Percentiles rank a stretch among this genome's conserved stretches.
phyloP scores from a whole-genome alignment of 1,139 yeast genomes.

The Taiozyma sp. region DNA sequence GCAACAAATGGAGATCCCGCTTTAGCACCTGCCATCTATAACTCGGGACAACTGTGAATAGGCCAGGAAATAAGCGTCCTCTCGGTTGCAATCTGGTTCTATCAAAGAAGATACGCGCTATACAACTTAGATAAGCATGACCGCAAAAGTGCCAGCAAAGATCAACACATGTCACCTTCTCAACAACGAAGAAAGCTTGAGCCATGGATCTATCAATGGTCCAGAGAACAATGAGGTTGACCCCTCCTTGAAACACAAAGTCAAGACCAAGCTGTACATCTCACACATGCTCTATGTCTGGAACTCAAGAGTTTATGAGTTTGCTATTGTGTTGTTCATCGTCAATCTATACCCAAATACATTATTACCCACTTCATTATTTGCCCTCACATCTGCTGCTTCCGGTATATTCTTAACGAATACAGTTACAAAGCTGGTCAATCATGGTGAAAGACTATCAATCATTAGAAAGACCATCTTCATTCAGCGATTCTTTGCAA shows the following conservation, averaged over 20 bases:
- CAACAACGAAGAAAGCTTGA: neutral
- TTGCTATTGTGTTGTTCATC: conserved; percentile 30
- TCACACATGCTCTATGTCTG: conserved; percentile 32
- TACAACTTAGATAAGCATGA: neutral
- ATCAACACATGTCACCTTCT: neutral
- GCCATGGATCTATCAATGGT: neutral
- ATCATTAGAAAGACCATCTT: conserved; percentile 29
- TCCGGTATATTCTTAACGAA: conserved; percentile 28
- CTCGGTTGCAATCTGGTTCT: too few relatives aligned
- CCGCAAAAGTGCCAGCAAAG: neutral
- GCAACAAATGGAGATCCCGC: neutral
- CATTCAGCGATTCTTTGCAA: conserved; percentile 29
- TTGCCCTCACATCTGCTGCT: conserved; percentile 27
- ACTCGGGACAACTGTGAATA: neutral
- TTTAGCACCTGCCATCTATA: neutral
- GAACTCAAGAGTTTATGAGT: conserved; percentile 32
- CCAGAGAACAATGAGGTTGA: neutral
- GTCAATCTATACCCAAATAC: conserved; percentile 28
- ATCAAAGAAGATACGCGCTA: neutral
- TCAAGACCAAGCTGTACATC: conserved; percentile 20
- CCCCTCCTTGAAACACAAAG: neutral
- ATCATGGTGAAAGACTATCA: conserved; percentile 24
- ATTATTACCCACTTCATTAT: conserved; percentile 29
- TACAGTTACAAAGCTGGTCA: conserved; percentile 25
- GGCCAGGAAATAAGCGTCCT: neutral